Evolutionary conservation across 2,329 filamentous ascomycete genomes (phyloP), one percentile per base, ranked within the genome.

Genomic region (Colletotrichum lindemuthianum): DNA sequence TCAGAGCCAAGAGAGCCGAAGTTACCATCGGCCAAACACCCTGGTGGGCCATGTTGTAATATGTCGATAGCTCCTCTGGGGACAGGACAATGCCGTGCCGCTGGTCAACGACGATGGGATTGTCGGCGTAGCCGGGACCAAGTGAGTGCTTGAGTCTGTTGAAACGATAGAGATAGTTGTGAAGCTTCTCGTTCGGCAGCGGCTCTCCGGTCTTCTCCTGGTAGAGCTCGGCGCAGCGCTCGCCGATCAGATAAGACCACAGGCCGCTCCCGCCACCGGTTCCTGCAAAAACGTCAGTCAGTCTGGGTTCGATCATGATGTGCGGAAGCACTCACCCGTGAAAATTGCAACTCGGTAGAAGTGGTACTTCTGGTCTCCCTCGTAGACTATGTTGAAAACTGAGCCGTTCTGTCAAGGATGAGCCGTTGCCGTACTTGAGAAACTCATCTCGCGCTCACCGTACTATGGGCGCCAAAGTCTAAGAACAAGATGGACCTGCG

Each of bases 381-480:
- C 24, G 5, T 44, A 11, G 11, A n/a, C 13, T 12, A 54, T 12
- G 16, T 54, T 44, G 11, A 44, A 54, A 15, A 54, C 15, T 9
- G 39, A 54, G n/a, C 51, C 51, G 24, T 54, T 54, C 51, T 54
- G 36, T 44, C 12, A 4, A 12, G 6, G 13, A 10, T 10, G n/a
- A 37, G 33, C 12, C 34, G 10, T 36, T 16, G 6, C 15, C 16
- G 6, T 7, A 16, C n/a, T 51, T 39, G 33, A 15, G 10, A 9
- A 6, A 15, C 24, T 6, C 8, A n/a, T 16, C 8, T 16, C 24
- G 13, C 6, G 33, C 52, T 45, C 2, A 55, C 52, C 52, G 45
- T 55, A 10, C 45, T 55, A 12, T 55, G 52, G 7, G 40, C 52
- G 3, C 52, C 52, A n/a, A 55, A 55, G n/a, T 55, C 52, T 3